Evolutionary conservation across 768 basidiomycete species (phyloP), one percentile per base, ranked within the genome.

Genomic region (Daedaleopsis nitida): DNA sequence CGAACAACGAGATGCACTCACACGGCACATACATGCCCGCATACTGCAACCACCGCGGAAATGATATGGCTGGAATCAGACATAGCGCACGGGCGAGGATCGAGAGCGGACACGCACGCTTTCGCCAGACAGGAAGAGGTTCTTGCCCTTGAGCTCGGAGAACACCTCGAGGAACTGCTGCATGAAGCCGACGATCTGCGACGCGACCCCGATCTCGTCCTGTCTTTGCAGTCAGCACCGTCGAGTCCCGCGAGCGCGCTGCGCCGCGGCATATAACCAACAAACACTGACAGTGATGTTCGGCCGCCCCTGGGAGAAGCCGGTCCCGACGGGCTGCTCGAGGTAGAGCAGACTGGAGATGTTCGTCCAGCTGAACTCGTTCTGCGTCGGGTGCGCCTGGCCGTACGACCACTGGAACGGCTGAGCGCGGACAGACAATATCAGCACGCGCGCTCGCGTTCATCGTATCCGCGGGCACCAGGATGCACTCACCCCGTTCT

Each of bases 301-400:
- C 0, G 90, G 88, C 14, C 62, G 76, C 17, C 90, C 90, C 61
- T 87, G 87, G 2, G 87, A 87, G 70, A 86, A 92, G 0, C 90
- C 90, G 5, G 89, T 91, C 5, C 90, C 90, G 34, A 92, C 85
- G 3, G 90, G 90, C 64, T 91, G 91, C 64, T 92, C 91, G 12
- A 92, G 83, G 78, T 82, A 92, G 17, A 91, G 74, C 8, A 91
- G 73, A 57, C 86, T 89, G 2, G 88, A 89, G 9, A 92, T 77
- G 67, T 91, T 92, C 0, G 90, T 91, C 90, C 90, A 92, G 71
- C 88, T 89, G 65, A 80, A 81, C 64, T 86, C 79, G 55, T 91
- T 92, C 6, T 71, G 76, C 0, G 81, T 87, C 3, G 89, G 85
- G 57, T 79, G 79, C 1, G 87, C 88, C 66, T 83, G 82, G 1